phyloP scores from a whole-genome alignment of 495 filamentous ascomycete species.

The Xylaria sp. region DNA sequence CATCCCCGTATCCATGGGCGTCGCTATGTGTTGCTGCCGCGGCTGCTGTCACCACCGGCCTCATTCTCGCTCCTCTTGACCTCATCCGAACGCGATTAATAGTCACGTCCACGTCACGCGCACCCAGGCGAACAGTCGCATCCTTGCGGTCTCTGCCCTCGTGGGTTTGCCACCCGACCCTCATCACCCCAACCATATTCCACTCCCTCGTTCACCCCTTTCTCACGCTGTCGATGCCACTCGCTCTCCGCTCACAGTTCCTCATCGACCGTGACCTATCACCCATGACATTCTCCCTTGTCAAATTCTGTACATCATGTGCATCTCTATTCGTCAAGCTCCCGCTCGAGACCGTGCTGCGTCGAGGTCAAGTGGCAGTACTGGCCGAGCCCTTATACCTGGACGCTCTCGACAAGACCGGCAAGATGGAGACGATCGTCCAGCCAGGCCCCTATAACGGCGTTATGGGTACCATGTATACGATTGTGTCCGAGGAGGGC shows the following conservation, averaged over 20 bases:
- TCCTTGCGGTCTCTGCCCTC: slow-evolving; percentile 79
- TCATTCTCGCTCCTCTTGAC: slow-evolving; percentile 86
- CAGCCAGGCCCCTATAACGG: slow-evolving; percentile 78
- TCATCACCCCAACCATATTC: slow-evolving; percentile 84
- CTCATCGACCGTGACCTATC: slow-evolving; percentile 82
- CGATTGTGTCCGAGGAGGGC: slow-evolving; percentile 85
- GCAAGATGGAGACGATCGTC: slow-evolving; percentile 73
- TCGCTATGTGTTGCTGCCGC: slow-evolving; percentile 81
- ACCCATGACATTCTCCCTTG: slow-evolving; percentile 77
- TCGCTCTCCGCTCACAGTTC: slow-evolving; percentile 79
- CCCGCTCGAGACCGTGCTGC: slow-evolving; percentile 89
- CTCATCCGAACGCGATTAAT: slow-evolving; percentile 89
- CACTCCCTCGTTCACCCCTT: slow-evolving; percentile 83
- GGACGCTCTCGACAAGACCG: slow-evolving; percentile 48
- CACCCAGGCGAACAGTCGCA: slow-evolving; percentile 74
- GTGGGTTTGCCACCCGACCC: slow-evolving; percentile 70
- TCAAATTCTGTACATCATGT: slow-evolving; percentile 75
- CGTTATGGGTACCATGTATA: slow-evolving; percentile 85
- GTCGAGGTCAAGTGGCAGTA: slow-evolving; percentile 82
- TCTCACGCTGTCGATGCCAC: slow-evolving; percentile 77
- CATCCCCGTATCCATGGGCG: slow-evolving; percentile 73
- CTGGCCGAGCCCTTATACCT: slow-evolving; percentile 51
- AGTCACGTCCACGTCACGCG: slow-evolving; percentile 75
- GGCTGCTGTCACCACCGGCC: slow-evolving; percentile 77
- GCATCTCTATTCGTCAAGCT: slow-evolving; percentile 85